These are phyloP conservation scores for Tuber aestivum DNA, from an alignment of 495 filamentous ascomycete genomes.

Conservation along the genomic window DNA sequence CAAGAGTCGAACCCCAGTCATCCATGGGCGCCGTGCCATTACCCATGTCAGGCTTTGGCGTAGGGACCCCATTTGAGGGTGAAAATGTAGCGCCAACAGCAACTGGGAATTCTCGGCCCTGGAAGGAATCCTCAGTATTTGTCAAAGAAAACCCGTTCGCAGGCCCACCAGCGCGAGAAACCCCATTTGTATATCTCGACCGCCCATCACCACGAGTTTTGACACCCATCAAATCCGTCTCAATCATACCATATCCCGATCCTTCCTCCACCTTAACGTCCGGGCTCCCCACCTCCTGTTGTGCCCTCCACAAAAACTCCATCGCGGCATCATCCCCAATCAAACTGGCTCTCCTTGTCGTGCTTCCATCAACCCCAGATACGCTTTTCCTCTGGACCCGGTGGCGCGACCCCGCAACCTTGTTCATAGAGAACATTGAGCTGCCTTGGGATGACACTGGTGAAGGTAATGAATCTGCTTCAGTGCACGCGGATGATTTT, in stretches of 20 bases:
- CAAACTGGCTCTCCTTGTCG: constrained; percentile 28
- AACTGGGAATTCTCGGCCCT: neutral
- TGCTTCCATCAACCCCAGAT: constrained; percentile 2
- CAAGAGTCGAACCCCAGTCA: constrained; percentile 13
- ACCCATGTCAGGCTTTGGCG: constrained; percentile 20
- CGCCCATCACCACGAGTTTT: neutral
- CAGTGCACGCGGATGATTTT: neutral
- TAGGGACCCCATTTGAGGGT: constrained; percentile 7
- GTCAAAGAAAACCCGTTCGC: neutral
- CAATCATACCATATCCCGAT: neutral
- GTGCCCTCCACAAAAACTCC: constrained; percentile 22
- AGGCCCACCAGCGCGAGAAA: neutral
- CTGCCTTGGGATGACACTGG: neutral
- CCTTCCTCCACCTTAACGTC: constrained; percentile 22
- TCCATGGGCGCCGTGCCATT: constrained; percentile 14
- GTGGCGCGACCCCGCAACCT: neutral
- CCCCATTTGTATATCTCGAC: neutral
- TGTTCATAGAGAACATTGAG: neutral
- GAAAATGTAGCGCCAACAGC: neutral
- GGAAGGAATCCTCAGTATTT: neutral
- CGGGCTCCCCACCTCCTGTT: constrained; percentile 20
- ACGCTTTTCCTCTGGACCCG: constrained; percentile 17
- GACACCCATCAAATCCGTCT: neutral
- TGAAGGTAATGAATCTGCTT: neutral
- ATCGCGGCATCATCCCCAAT: constrained; percentile 25